These are phyloP conservation scores for Fusarium camptoceras DNA, from an alignment of 2,329 filamentous ascomycete species.

Conservation along the genomic window DNA sequence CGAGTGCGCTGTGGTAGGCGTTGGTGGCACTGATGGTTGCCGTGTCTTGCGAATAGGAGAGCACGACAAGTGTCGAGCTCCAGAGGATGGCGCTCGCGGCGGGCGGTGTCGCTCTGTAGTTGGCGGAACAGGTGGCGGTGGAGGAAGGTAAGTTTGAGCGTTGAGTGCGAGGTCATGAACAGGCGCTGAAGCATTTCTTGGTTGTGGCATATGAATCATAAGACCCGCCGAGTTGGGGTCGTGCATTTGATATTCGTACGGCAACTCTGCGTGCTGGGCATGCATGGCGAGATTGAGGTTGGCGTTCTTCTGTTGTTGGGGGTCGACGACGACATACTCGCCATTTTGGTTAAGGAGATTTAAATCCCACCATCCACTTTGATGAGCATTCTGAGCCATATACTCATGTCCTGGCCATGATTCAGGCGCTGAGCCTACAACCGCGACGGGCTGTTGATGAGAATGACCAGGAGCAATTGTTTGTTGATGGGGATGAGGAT, in stretches of 20 bases:
- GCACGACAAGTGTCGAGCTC: constrained; percentile 60
- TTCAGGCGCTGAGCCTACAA: constrained; percentile 32
- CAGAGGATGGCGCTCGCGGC: constrained; percentile 66
- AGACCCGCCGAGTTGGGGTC: constrained; percentile 55
- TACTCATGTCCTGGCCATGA: constrained; percentile 47
- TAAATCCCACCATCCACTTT: constrained; percentile 50
- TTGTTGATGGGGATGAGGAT: constrained; percentile 25
- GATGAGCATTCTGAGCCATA: constrained; percentile 40
- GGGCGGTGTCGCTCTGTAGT: constrained; percentile 57
- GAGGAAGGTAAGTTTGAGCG: constrained; percentile 53
- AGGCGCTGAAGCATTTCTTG: constrained; percentile 53
- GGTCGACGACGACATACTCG: constrained; percentile 41
- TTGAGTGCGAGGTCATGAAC: constrained; percentile 51
- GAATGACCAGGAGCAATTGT: constrained; percentile 18
- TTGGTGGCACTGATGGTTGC: constrained; percentile 56
- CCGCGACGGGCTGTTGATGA: constrained; percentile 36
- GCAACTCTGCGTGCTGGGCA: constrained; percentile 54
- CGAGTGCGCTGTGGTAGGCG: constrained; percentile 52
- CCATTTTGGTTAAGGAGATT: constrained; percentile 48
- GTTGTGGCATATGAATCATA: constrained; percentile 67
- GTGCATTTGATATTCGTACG: constrained; percentile 54
- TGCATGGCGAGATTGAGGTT: constrained; percentile 57
- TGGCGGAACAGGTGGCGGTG: constrained; percentile 48
- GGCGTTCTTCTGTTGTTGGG: constrained; percentile 52
- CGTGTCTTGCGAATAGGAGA: constrained; percentile 58